phyloP scores from a whole-genome alignment of 768 basidiomycete species.

The Leccinum truebloodii region DNA sequence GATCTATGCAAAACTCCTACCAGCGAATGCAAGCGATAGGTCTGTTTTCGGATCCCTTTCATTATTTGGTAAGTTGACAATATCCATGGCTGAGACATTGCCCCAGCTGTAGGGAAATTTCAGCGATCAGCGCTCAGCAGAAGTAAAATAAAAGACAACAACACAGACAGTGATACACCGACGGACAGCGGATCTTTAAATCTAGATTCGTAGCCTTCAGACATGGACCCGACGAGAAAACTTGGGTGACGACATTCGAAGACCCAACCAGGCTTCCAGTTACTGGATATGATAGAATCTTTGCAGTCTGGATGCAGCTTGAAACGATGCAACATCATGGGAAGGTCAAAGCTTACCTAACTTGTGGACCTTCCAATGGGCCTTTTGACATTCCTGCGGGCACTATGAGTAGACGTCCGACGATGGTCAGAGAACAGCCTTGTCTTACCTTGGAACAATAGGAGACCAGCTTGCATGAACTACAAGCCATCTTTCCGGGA shows the following conservation, averaged over 20 bases:
- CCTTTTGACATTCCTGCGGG: slow-evolving; percentile 41
- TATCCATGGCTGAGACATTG: slow-evolving; percentile 37
- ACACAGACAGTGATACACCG: slow-evolving; percentile 26
- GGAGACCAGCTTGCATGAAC: slow-evolving; percentile 40
- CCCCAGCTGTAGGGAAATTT: slow-evolving; percentile 30
- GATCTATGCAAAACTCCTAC: slow-evolving; percentile 11
- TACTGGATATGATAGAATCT: slow-evolving; percentile 19
- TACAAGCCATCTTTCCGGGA: slow-evolving; percentile 31
- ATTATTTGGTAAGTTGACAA: slow-evolving; percentile 30
- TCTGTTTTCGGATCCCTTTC: slow-evolving; percentile 18
- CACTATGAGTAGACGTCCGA: neutral
- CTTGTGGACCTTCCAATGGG: slow-evolving; percentile 44
- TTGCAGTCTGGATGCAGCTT: slow-evolving; percentile 23
- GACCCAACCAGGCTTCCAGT: slow-evolving; percentile 27
- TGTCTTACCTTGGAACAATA: slow-evolving; percentile 42
- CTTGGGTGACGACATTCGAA: slow-evolving; percentile 21
- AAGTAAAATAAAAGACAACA: neutral
- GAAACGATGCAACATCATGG: neutral
- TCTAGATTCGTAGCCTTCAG: slow-evolving; percentile 8
- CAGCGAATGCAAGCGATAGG: slow-evolving; percentile 28
- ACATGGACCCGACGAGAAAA: slow-evolving; percentile 15
- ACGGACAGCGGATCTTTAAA: slow-evolving; percentile 30
- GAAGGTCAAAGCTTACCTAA: slow-evolving; percentile 23
- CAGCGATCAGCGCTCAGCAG: neutral
- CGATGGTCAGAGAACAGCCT: neutral